Evolutionary conservation across 768 basidiomycete genomes (phyloP).

Genomic region (Leccinum ochraceum): DNA sequence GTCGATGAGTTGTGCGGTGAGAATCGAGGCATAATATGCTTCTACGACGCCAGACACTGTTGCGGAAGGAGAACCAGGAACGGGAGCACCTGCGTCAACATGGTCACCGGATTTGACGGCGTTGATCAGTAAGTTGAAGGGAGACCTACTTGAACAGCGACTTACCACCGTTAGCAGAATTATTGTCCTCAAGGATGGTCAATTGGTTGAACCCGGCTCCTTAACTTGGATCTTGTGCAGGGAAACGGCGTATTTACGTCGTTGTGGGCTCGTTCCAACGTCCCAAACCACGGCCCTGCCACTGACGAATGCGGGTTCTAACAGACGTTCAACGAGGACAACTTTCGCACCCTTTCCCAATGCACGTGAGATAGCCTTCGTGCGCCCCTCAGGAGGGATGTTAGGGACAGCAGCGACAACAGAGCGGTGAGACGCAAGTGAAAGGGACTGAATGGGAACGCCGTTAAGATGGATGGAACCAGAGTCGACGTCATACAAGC

Average conservation of each 20-base stretch:
- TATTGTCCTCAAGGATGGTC: slow-evolving; percentile 87
- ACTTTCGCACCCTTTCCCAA: slow-evolving; percentile 26
- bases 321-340: slow-evolving; percentile 27
- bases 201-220: slow-evolving; percentile 79
- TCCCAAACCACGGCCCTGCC: too few species aligned
- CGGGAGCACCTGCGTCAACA: too few species aligned
- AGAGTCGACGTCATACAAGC: slow-evolving; percentile 89
- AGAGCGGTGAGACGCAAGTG: slow-evolving; percentile 74
- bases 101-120: slow-evolving; percentile 29
- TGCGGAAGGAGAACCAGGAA: too few species aligned
- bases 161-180: slow-evolving; percentile 51
- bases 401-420: slow-evolving; percentile 93
- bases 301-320: slow-evolving; percentile 15
- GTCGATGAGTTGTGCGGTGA: too few species aligned
- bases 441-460: slow-evolving; percentile 84
- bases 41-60: too few species aligned
- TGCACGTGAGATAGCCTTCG: slow-evolving; percentile 26
- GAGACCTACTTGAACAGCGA: not conserved
- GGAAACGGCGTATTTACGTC: slow-evolving; percentile 71
- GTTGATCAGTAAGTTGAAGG: slow-evolving; percentile 54
- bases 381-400: slow-evolving; percentile 44
- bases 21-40: too few species aligned
- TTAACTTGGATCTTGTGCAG: slow-evolving; percentile 69
- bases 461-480: slow-evolving; percentile 83
- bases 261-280: slow-evolving; percentile 66